A percentile compares a stretch with the other conserved stretches of the same genome.
These are phyloP conservation scores for Sphaerulina vaccinii DNA, from an alignment of 2,329 filamentous ascomycete species.

Conservation along the genomic window DNA sequence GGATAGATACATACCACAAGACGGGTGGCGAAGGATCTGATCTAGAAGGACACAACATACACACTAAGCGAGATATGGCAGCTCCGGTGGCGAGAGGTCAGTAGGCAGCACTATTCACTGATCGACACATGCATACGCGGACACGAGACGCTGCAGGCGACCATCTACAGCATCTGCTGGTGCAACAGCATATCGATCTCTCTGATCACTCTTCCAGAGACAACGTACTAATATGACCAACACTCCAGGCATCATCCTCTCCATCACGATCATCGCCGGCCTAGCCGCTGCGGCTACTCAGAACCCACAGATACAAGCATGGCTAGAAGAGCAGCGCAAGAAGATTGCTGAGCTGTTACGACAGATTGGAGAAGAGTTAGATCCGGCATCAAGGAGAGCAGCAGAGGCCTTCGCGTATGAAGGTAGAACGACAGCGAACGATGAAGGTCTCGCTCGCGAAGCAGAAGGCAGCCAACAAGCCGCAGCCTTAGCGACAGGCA, in stretches of 20 bases:
- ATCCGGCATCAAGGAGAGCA: slow-evolving; percentile 44
- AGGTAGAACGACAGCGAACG: slow-evolving; percentile 35
- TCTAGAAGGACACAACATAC: not conserved
- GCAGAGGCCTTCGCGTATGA: slow-evolving; percentile 40
- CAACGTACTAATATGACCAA: slow-evolving; percentile 17
- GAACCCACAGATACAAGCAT: slow-evolving; percentile 62
- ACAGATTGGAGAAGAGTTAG: slow-evolving; percentile 60
- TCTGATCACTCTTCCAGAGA: not conserved
- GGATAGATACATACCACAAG: not conserved
- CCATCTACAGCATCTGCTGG: slow-evolving; percentile 11
- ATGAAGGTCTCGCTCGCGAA: slow-evolving; percentile 33
- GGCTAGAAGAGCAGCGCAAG: slow-evolving; percentile 60
- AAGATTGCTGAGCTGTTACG: slow-evolving; percentile 61
- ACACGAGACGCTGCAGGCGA: slow-evolving; percentile 13
- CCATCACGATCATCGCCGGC: slow-evolving; percentile 60
- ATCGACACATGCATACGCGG: not conserved
- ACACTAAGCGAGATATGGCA: slow-evolving; percentile 3
- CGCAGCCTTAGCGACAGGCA: slow-evolving; percentile 38
- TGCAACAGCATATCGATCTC: slow-evolving; percentile 3
- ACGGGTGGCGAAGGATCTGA: not conserved
- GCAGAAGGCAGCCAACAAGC: slow-evolving; percentile 34
- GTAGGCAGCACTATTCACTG: not conserved
- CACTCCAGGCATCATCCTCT: slow-evolving; percentile 59
- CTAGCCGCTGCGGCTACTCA: slow-evolving; percentile 64
- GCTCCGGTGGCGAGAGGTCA: slow-evolving; percentile 19